Conservation (phyloP, 352 stramenopile genomes). For the Pythium angustatum region DNA sequence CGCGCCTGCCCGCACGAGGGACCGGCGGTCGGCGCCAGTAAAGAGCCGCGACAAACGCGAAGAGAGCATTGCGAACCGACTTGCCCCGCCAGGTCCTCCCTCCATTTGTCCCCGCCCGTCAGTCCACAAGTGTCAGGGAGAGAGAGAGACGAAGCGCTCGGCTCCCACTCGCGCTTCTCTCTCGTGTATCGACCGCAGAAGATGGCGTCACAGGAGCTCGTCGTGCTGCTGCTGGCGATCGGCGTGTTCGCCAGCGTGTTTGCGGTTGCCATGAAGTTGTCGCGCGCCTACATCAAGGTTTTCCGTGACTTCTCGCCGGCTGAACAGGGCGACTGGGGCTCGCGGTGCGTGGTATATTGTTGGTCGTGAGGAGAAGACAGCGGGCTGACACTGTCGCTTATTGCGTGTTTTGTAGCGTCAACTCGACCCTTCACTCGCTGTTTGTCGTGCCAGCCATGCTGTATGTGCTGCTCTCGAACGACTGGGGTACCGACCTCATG, state of each 20-base stretch:
- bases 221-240: slow-evolving; percentile 54
- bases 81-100: background rate
- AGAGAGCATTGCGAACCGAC: background rate
- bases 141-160: background rate
- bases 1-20: too few species aligned
- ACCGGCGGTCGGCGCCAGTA: too few species aligned
- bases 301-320: slow-evolving; percentile 70
- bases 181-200: background rate
- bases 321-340: slow-evolving; percentile 82
- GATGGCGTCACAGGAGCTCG: slow-evolving; percentile 32
- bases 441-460: slow-evolving; percentile 65
- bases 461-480: slow-evolving; percentile 58
- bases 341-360: slow-evolving; percentile 41
- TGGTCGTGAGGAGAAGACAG: background rate
- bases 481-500: slow-evolving; percentile 66
- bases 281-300: slow-evolving; percentile 50
- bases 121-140: background rate
- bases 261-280: slow-evolving; percentile 48
- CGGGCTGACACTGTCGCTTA: background rate
- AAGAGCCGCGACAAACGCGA: background rate
- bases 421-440: slow-evolving; percentile 77
- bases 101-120: background rate
- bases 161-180: background rate
- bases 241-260: slow-evolving; percentile 66
- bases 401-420: slow-evolving; percentile 48